Evolutionary conservation across 2,329 filamentous ascomycete genomes (phyloP).

Genomic region (Penicillium crustosum): DNA sequence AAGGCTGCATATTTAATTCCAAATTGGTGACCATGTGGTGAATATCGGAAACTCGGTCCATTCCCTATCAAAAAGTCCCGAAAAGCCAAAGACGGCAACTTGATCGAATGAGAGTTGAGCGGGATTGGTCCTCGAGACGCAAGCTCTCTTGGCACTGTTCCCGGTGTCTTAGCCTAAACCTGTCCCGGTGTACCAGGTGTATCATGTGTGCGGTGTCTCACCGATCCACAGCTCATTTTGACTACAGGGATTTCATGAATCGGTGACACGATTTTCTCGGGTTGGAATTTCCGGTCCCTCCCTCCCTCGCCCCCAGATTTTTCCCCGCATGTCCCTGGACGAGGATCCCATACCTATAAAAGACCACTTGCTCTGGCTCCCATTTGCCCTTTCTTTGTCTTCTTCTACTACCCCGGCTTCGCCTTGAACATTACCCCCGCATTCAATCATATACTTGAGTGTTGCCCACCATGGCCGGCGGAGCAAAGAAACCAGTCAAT

Average conservation of each 20-base stretch:
- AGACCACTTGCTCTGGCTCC: not conserved
- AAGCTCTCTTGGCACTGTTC: conserved; percentile 23
- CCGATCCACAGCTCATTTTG: not conserved
- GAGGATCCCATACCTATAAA: conserved; percentile 9
- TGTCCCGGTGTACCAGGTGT: conserved; percentile 11
- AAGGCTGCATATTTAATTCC: not conserved
- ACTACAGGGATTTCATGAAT: not conserved
- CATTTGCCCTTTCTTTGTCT: not conserved
- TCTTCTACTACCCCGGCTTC: not conserved
- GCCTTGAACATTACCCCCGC: not conserved
- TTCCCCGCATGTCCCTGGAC: conserved; percentile 6
- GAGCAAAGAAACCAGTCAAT: conserved; percentile 43
- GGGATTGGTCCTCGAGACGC: conserved; percentile 9
- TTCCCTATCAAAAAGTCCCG: no score
- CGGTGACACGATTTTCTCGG: not conserved
- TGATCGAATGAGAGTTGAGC: conserved; percentile 12
- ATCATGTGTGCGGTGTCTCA: not conserved
- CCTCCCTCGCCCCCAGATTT: not conserved
- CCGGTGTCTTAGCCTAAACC: conserved; percentile 15
- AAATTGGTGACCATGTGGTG: not conserved
- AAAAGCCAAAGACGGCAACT: conserved; percentile 7
- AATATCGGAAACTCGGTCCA: not conserved
- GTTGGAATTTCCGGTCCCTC: not conserved
- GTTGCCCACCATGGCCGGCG: conserved; percentile 44
- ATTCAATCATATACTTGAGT: not conserved